Evolutionary conservation across 1,139 yeast species (phyloP).

Genomic region (Kodamaea fungicola): DNA sequence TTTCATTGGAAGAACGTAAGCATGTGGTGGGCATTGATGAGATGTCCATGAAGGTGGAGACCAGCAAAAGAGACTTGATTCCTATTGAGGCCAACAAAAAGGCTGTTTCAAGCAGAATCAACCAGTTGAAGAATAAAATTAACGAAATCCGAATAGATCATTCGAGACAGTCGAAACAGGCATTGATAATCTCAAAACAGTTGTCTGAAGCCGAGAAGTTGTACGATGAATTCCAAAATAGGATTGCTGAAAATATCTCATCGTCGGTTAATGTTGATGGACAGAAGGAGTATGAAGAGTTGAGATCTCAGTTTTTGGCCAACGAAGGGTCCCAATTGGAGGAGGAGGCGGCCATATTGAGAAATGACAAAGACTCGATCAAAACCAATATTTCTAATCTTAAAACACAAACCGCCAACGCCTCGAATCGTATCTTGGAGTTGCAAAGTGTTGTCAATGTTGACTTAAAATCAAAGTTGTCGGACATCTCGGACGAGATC

Average conservation of each 20-base stretch:
- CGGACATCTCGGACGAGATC: conserved; percentile 30
- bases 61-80: conserved; percentile 46
- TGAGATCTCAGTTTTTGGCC: conserved; percentile 57
- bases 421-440: conserved; percentile 36
- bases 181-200: conserved; percentile 44
- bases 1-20: conserved; percentile 40
- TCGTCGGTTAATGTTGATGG: conserved; percentile 48
- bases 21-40: conserved; percentile 36
- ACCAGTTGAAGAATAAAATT: conserved; percentile 48
- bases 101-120: conserved; percentile 46
- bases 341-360: conserved; percentile 42
- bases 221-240: conserved; percentile 42
- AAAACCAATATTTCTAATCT: conserved; percentile 36
- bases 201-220: conserved; percentile 43
- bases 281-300: conserved; percentile 54
- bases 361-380: conserved; percentile 45
- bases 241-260: conserved; percentile 21
- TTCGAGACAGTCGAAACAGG: conserved; percentile 45
- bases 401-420: conserved; percentile 42
- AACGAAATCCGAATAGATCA: conserved; percentile 53
- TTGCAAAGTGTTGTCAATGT: conserved; percentile 28
- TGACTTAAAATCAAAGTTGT: conserved; percentile 30
- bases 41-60: conserved; percentile 40
- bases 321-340: conserved; percentile 59
- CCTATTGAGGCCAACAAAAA: conserved; percentile 57